Evolutionary conservation across 2,329 filamentous ascomycete species (phyloP), one percentile per base, ranked within the genome.

Genomic region (Claviceps lovelessii): DNA sequence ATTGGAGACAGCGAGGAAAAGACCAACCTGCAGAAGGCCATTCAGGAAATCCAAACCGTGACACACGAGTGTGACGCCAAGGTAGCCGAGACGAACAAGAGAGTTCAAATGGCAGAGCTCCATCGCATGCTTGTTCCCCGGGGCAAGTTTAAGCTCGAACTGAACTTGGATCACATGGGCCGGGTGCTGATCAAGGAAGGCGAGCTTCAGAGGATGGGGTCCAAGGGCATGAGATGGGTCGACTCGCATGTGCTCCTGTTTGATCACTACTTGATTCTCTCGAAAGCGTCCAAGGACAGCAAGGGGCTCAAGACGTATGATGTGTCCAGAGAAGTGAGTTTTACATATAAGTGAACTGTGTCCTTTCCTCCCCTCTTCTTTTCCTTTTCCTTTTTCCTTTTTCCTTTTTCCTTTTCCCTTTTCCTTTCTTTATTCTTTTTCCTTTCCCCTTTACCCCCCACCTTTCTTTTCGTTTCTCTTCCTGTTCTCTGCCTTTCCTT

Each of bases 231-330:
- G 65, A 85, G 85, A 59, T 95, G 91, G 85, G 83, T 97, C 8
- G 93, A 98, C 63, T 94, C 88, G 0, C 90, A 96, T 66, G 90
- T 88, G 2, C 79, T 98, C 49, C 77, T 98, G 0, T 97, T 98
- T 65, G 94, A 98, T 64, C 90, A 98, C 70, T 98, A 96, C 68
- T 78, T 98, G 42, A 90, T 98, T 39, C 73, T 98, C 48, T 87
- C 93, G 44, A 98, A 98, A 73, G 77, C 8, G 76, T 84, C 4
- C 49, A 89, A 90, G 63, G 80, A 83, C 48, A 78, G 82, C 48
- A 81, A 80, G 50, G 80, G 79, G n/a, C 78, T 85, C 54, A 93
- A 86, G 70, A 89, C 88, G 62, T 98, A 93, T 62, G 93, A 98
- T 68, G 91, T 98, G 37, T 96, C 90, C 0, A 90, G 94, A 68